A percentile compares a stretch with the other conserved stretches of the same genome.
Conservation (phyloP, 2,329 filamentous ascomycete genomes). For the Fusarium sp. region DNA sequence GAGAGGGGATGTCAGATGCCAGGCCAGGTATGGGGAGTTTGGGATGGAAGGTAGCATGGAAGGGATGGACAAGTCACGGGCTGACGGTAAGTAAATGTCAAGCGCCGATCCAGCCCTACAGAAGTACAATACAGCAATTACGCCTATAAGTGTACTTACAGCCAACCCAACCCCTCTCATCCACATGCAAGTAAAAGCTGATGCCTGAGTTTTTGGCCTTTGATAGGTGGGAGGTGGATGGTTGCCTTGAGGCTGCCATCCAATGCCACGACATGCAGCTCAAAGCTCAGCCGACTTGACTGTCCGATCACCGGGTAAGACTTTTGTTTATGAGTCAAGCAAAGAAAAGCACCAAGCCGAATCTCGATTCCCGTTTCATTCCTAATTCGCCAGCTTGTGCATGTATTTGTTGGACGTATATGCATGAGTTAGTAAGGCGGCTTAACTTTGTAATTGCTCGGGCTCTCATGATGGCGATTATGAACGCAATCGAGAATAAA, state of each 20-base stretch:
- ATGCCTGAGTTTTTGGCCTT: slow-evolving; percentile 26
- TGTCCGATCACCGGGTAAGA: too few relatives aligned
- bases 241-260: slow-evolving; percentile 42
- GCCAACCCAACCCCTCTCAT: too few relatives aligned
- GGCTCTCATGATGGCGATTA: background rate
- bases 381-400: background rate
- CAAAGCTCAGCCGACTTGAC: slow-evolving; percentile 2
- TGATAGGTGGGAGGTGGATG: slow-evolving; percentile 9
- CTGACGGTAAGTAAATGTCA: slow-evolving; percentile 16
- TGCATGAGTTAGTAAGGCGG: too few relatives aligned
- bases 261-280: background rate
- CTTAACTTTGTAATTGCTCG: background rate
- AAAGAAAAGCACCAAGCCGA: background rate
- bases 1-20: too few relatives aligned
- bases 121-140: slow-evolving; percentile 2
- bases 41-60: background rate
- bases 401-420: background rate
- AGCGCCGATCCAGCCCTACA: slow-evolving; percentile 18
- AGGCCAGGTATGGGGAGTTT: background rate
- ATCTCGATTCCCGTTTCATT: background rate
- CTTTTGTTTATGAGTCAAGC: slow-evolving; percentile 10
- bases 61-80: background rate
- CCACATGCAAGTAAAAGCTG: slow-evolving; percentile 9
- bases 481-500: background rate
- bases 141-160: too few relatives aligned